Percentiles rank a stretch among this genome's conserved stretches.
These are phyloP conservation scores for Mortierella sp. DNA, from an alignment of 371 early-diverging fungal species.

Conservation along the genomic window DNA sequence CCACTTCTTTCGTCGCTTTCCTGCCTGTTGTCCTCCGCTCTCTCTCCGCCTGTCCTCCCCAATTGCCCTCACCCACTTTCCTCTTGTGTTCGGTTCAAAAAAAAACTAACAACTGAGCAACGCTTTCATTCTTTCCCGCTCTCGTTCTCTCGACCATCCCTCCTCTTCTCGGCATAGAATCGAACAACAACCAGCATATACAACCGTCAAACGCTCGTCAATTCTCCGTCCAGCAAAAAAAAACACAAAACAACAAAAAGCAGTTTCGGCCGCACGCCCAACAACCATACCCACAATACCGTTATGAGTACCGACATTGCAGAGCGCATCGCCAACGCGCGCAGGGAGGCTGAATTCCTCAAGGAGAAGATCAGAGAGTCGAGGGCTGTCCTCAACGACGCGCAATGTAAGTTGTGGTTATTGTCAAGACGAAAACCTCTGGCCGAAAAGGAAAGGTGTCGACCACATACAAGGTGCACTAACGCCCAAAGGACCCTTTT, in stretches of 20 bases:
- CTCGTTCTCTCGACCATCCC: background rate
- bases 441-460: background rate
- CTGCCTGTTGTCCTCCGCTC: background rate
- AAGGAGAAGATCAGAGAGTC: slow-evolving; percentile 95
- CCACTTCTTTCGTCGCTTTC: background rate
- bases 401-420: slow-evolving; percentile 79
- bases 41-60: background rate
- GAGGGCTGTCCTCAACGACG: slow-evolving; percentile 92
- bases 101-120: slow-evolving; percentile 6
- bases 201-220: background rate
- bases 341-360: slow-evolving; percentile 93
- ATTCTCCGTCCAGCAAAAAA: background rate
- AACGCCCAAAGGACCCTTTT: slow-evolving; percentile 4
- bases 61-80: slow-evolving; percentile 1
- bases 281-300: slow-evolving; percentile 10
- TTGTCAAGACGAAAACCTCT: background rate
- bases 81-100: background rate
- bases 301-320: slow-evolving; percentile 81
- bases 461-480: background rate
- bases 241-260: background rate
- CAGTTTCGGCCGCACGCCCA: no score
- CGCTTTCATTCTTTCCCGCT: background rate
- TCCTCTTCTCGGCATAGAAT: background rate
- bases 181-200: background rate
- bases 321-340: slow-evolving; percentile 88